phyloP scores from a whole-genome alignment of 2,329 filamentous ascomycete genomes.

The Fusarium haematococcum region DNA sequence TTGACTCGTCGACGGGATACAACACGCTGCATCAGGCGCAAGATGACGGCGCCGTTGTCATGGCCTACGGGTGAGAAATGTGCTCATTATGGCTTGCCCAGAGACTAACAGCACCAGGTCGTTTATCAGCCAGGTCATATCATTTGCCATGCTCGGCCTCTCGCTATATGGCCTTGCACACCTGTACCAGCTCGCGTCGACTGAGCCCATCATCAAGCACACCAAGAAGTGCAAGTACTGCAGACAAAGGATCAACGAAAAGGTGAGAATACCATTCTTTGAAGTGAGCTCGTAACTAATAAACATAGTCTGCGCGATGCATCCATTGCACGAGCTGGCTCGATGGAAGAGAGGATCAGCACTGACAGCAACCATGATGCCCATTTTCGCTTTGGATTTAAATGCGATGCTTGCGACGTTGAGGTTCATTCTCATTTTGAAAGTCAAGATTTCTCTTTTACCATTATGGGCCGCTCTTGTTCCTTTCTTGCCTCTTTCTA shows the following conservation, averaged over 20 bases:
- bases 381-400: not conserved
- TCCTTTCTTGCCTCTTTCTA: not conserved
- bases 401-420: not conserved
- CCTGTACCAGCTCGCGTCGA: slow-evolving; percentile 69
- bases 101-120: slow-evolving; percentile 50
- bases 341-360: slow-evolving; percentile 60
- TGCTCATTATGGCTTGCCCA: fast-evolving
- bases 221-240: slow-evolving; percentile 77
- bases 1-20: slow-evolving; percentile 66
- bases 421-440: not conserved
- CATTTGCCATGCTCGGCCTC: slow-evolving; percentile 74
- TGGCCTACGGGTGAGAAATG: slow-evolving; percentile 73
- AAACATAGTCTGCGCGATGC: slow-evolving; percentile 56
- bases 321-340: slow-evolving; percentile 65
- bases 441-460: not conserved
- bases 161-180: slow-evolving; percentile 73
- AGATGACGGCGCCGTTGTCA: slow-evolving; percentile 77
- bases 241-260: slow-evolving; percentile 70
- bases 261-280: slow-evolving; percentile 56
- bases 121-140: slow-evolving; percentile 73
- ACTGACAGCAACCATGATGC: slow-evolving; percentile 9
- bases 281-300: slow-evolving; percentile 8
- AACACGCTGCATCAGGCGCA: slow-evolving; percentile 77
- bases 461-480: no score
- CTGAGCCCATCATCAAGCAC: slow-evolving; percentile 78